A percentile compares a stretch with the other conserved stretches of the same genome.
phyloP scores from a whole-genome alignment of 2,329 filamentous ascomycete species.

The Diaporthe sp. region DNA sequence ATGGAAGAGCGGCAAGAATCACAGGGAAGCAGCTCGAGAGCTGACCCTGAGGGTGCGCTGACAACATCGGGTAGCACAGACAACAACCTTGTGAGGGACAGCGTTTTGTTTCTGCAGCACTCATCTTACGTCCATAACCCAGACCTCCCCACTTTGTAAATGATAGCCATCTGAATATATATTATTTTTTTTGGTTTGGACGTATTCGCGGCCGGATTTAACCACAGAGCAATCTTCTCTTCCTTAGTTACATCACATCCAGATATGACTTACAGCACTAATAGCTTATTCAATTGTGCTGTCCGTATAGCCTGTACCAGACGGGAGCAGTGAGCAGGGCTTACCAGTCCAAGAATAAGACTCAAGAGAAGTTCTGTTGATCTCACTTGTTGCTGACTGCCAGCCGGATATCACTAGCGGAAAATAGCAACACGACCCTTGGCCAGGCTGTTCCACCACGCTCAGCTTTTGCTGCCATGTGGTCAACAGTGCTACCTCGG shows the following conservation, averaged over 20 bases:
- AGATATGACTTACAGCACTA: no score
- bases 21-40: not conserved
- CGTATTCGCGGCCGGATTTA: not conserved
- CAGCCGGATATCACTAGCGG: not conserved
- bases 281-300: not conserved
- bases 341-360: slow-evolving; percentile 23
- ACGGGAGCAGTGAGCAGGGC: not conserved
- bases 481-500: no score
- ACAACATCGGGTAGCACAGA: not conserved
- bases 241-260: no score
- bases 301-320: no score
- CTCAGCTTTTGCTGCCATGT: slow-evolving; percentile 12
- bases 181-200: not conserved
- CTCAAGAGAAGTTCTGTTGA: slow-evolving; percentile 21
- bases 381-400: slow-evolving; percentile 25
- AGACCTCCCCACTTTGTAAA: not conserved
- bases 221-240: not conserved
- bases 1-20: not conserved
- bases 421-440: slow-evolving; percentile 29
- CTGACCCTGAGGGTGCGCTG: not conserved
- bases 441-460: slow-evolving; percentile 5
- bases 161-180: not conserved
- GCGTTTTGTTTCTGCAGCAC: not conserved
- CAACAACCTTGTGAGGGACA: not conserved
- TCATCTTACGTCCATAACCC: not conserved